Conservation (phyloP, 192 early-diverging fungal species). For the Thamnidium elegans region DNA sequence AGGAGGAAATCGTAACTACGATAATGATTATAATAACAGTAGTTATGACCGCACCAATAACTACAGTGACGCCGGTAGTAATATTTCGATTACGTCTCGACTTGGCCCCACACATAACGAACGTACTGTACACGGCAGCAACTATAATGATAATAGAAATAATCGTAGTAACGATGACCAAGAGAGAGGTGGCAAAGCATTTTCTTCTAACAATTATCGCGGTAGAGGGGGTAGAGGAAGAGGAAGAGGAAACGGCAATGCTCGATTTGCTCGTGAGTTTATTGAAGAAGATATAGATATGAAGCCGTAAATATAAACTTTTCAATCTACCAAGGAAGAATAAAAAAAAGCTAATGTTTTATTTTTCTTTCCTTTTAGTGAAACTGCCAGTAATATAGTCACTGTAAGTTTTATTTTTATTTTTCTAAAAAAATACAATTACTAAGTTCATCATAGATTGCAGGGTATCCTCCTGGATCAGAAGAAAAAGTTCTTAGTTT, state of each 20-base stretch:
- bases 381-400: slow-evolving; percentile 13
- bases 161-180: not conserved
- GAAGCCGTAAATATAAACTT: slow-evolving; percentile 9
- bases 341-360: not conserved
- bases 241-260: not conserved
- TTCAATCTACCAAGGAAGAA: not conserved
- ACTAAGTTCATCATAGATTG: slow-evolving; percentile 7
- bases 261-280: slow-evolving; percentile 14
- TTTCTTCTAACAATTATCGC: slow-evolving; percentile 2
- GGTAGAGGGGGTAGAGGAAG: slow-evolving; percentile 18
- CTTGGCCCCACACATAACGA: slow-evolving; percentile 11
- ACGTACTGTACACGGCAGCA: not conserved
- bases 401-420: slow-evolving; percentile 3
- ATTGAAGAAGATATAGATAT: slow-evolving; percentile 25
- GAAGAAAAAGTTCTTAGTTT: slow-evolving; percentile 22
- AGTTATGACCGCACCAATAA: not conserved
- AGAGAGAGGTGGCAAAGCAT: slow-evolving; percentile 8
- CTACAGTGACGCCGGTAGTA: not conserved
- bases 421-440: not conserved
- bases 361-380: not conserved
- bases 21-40: slow-evolving; percentile 3
- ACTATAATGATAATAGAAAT: not conserved
- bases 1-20: not conserved
- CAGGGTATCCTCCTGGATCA: slow-evolving; percentile 20
- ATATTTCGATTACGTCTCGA: slow-evolving; percentile 16